phyloP scores from a whole-genome alignment of 345 rosid genomes.

The Syzygium aromaticum region DNA sequence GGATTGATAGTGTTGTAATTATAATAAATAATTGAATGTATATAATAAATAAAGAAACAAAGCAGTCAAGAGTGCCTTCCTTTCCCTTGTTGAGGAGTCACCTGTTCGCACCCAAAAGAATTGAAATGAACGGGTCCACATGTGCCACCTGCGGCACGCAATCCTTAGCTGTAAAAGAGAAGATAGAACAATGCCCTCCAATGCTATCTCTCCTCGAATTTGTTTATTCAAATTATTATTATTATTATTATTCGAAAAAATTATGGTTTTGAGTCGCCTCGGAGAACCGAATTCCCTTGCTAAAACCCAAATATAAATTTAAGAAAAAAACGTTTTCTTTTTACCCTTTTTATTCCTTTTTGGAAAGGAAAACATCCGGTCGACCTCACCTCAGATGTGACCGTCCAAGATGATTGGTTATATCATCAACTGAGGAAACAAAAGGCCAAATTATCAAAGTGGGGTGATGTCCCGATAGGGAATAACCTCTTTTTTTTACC shows the following conservation, averaged over 20 bases:
- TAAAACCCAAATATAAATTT: background rate
- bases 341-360: background rate
- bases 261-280: background rate
- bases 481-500: too few relatives aligned
- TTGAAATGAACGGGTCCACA: slow-evolving; percentile 2
- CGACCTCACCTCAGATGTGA: background rate
- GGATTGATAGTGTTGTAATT: background rate
- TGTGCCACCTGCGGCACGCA: slow-evolving; percentile 6
- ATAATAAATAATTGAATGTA: background rate
- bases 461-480: background rate
- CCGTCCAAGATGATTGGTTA: background rate
- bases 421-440: slow-evolving; percentile 2
- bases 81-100: background rate
- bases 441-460: background rate
- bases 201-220: background rate
- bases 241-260: background rate
- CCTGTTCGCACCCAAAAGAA: background rate
- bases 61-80: background rate
- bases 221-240: background rate
- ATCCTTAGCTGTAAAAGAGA: slow-evolving; percentile 1
- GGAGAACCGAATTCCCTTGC: slow-evolving; percentile 7
- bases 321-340: background rate
- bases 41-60: background rate
- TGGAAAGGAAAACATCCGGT: background rate
- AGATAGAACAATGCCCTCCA: background rate